phyloP scores from a whole-genome alignment of 2,329 filamentous ascomycete species.

The Alternaria arbusti region DNA sequence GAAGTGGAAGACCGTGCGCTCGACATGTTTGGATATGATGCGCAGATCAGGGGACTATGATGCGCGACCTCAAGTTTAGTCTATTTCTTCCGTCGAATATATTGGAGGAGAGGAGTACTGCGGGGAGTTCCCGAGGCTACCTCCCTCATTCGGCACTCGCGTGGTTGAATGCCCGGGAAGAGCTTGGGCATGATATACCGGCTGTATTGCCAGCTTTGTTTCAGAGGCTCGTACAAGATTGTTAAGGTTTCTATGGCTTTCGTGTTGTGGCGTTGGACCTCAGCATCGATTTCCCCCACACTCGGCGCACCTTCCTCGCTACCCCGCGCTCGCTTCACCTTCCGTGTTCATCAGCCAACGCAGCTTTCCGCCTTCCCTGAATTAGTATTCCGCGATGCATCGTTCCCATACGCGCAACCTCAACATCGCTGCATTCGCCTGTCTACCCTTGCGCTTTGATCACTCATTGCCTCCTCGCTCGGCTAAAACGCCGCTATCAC shows the following conservation, averaged over 20 bases:
- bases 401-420: conserved; percentile 7
- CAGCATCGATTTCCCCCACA: conserved; percentile 6
- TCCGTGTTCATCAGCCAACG: conserved; percentile 4
- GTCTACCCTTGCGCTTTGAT: not conserved
- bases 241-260: not conserved
- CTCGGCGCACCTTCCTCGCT: conserved; percentile 13
- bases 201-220: not conserved
- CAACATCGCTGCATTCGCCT: conserved; percentile 8
- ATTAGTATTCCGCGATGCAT: conserved; percentile 12
- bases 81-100: conserved; percentile 6
- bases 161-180: not conserved
- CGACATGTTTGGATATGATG: not conserved
- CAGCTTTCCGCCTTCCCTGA: conserved; percentile 10
- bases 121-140: not conserved
- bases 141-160: not conserved
- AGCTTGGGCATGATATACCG: not conserved
- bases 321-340: conserved; percentile 19
- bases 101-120: not conserved
- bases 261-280: not conserved
- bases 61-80: not conserved
- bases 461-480: not conserved
- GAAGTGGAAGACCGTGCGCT: conserved; percentile 1
- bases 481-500: conserved; percentile 11
- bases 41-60: not conserved
- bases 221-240: not conserved